Conservation (phyloP, 1,284 basidiomycete genomes). For the Exsudoporus floridanus region DNA sequence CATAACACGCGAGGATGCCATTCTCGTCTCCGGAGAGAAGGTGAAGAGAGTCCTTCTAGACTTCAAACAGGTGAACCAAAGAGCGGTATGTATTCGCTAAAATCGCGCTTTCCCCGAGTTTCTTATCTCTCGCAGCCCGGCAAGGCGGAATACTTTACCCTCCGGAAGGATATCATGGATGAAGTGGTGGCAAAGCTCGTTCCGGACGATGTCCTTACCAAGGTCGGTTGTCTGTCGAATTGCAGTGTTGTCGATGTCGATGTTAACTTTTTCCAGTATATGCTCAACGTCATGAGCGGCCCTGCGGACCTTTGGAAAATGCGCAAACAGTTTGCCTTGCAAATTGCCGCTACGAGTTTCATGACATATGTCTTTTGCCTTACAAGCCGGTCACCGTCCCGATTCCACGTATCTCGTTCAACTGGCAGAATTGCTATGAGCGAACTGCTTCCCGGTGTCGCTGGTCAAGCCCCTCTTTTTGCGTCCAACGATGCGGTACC, state of each 20-base stretch:
- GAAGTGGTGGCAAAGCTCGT: slow-evolving; percentile 90
- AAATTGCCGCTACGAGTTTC: slow-evolving; percentile 88
- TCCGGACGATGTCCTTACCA: slow-evolving; percentile 85
- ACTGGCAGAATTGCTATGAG: slow-evolving; percentile 91
- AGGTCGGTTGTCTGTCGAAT: slow-evolving; percentile 51
- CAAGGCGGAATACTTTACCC: slow-evolving; percentile 68
- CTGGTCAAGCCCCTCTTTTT: slow-evolving; percentile 62
- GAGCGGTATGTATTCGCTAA: slow-evolving; percentile 43
- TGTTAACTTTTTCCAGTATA: slow-evolving; percentile 61
- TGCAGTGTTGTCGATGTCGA: not conserved
- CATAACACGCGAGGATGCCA: slow-evolving; percentile 86
- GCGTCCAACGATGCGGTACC: slow-evolving; percentile 86
- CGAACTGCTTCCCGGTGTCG: slow-evolving; percentile 78
- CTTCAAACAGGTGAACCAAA: slow-evolving; percentile 50
- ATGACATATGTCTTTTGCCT: slow-evolving; percentile 90
- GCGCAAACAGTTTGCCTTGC: slow-evolving; percentile 94
- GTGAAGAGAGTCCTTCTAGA: slow-evolving; percentile 69
- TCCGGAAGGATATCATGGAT: slow-evolving; percentile 89
- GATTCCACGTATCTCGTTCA: slow-evolving; percentile 88
- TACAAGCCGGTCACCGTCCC: slow-evolving; percentile 78
- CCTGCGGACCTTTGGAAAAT: slow-evolving; percentile 94
- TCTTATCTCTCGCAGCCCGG: slow-evolving; percentile 43
- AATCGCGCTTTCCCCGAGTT: not conserved
- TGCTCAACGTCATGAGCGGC: slow-evolving; percentile 82
- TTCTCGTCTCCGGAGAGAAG: slow-evolving; percentile 82